Conservation (phyloP, 1,284 basidiomycete genomes). For the Austroboletus niveus region DNA sequence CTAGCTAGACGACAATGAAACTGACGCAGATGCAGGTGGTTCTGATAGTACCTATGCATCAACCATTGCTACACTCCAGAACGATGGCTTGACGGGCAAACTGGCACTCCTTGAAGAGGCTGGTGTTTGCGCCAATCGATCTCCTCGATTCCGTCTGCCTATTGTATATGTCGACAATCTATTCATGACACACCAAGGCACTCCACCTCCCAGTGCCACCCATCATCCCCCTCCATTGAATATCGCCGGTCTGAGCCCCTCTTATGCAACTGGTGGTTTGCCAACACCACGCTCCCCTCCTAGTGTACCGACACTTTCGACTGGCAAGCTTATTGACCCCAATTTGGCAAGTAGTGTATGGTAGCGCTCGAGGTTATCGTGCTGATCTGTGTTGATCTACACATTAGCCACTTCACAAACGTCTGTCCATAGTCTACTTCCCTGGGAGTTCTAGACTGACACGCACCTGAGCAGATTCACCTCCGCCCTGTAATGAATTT, state of each 20-base stretch:
- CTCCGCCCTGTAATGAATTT: conserved; percentile 78
- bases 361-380: conserved; percentile 7
- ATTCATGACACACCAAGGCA: conserved; percentile 56
- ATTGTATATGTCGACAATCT: conserved; percentile 58
- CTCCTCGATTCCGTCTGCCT: conserved; percentile 52
- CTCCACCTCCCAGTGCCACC: conserved; percentile 28
- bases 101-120: conserved; percentile 58
- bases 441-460: conserved; percentile 9
- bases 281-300: conserved; percentile 55
- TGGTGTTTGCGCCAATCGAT: conserved; percentile 43
- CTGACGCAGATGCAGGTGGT: conserved; percentile 29
- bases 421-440: conserved; percentile 30
- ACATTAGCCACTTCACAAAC: conserved; percentile 50
- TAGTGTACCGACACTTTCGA: conserved; percentile 28
- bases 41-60: conserved; percentile 47
- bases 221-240: conserved; percentile 46
- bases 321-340: conserved; percentile 50
- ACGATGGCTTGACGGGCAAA: conserved; percentile 65
- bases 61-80: conserved; percentile 51
- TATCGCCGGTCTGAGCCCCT: conserved; percentile 36
- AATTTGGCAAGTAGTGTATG: conserved; percentile 42
- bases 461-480: conserved; percentile 32
- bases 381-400: conserved; percentile 11
- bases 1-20: not conserved
- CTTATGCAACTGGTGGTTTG: conserved; percentile 48